These are phyloP conservation scores for Magnolia kwangsiensis DNA, from an alignment of 164 flowering plant species.

Conservation along the genomic window DNA sequence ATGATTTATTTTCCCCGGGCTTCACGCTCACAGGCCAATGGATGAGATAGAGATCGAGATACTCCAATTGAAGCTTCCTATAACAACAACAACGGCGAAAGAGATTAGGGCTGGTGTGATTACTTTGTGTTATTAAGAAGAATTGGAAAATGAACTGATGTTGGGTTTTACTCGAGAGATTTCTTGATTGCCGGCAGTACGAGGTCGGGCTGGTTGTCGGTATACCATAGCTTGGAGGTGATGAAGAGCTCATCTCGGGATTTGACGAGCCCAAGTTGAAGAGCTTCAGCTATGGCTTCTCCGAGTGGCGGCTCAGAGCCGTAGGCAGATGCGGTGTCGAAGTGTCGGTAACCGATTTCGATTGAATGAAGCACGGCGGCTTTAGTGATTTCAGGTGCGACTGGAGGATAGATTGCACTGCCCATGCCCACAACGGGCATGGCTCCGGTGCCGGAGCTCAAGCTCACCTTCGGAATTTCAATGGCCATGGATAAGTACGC, in stretches of 20 bases:
- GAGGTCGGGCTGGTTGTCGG: slow-evolving; percentile 20
- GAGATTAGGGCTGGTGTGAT: too few relatives aligned
- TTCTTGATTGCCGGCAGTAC: slow-evolving; percentile 31
- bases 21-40: slow-evolving; percentile 13
- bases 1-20: background rate
- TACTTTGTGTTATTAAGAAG: too few relatives aligned
- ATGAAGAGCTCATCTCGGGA: slow-evolving; percentile 31
- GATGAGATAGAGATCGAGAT: slow-evolving; percentile 18
- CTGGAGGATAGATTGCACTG: too few relatives aligned
- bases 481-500: too few relatives aligned
- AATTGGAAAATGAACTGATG: background rate
- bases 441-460: too few relatives aligned
- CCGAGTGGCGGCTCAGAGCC: slow-evolving; percentile 28
- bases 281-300: slow-evolving; percentile 26
- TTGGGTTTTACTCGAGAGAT: slow-evolving; percentile 22
- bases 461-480: too few relatives aligned
- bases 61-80: slow-evolving; percentile 14
- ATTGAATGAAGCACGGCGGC: slow-evolving; percentile 20
- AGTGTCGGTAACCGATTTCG: slow-evolving; percentile 32
- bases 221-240: slow-evolving; percentile 40
- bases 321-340: slow-evolving; percentile 31
- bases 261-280: slow-evolving; percentile 25
- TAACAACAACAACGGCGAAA: background rate
- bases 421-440: too few relatives aligned
- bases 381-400: background rate